Base-by-base conservation (phyloP, 108 stramenopile species). In the Nitzschia palea region DNA sequence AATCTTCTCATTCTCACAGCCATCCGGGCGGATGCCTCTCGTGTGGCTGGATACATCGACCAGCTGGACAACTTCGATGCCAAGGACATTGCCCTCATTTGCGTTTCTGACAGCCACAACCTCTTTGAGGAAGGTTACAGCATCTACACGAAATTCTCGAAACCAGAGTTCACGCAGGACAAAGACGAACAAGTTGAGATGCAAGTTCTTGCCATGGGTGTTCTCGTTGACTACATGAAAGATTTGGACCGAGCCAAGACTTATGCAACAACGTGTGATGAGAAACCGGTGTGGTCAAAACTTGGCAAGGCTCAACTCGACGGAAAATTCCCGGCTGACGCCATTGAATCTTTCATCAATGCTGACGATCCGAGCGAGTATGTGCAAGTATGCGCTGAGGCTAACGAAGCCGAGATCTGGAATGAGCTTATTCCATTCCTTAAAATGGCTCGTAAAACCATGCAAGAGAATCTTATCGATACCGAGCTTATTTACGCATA, bases 51-150 rank as follows among this genome's bases (percentile, higher is more conserved):
- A 42, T 99, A 99, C 94, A 93, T 99, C 67, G 97, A 99, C 74
- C 96, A 98, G 72, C 86, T 99, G 52, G 99, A 99, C 86, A 98
- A 99, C 87, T 99, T 98, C 66, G 98, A 99, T 72, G 98, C 97
- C 32, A 97, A 97, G 68, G 97, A 97, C 34, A 98, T 99, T 76
- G 99, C 99, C 34, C 89, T 98, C 48, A 99, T 99, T 62, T 98
- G 98, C 65, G 90, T 95, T 4, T 93, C 90, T n/a, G 98, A 98
- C 52, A 91, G 87, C 68, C 98, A 99, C 94, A 95, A 95, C 80
- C 94, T 99, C 15, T 98, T 91, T 81, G 99, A 99, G 73, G 99
- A 99, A 75, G 99, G 95, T 58, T 97, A 89, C 82, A 91, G 78
- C 55, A 99, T 99, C 68, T 99, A 99, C 88, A 81, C 79, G 59